These are phyloP conservation scores for Thelonectria discophora DNA, from an alignment of 2,329 filamentous ascomycete genomes.

Conservation along the genomic window DNA sequence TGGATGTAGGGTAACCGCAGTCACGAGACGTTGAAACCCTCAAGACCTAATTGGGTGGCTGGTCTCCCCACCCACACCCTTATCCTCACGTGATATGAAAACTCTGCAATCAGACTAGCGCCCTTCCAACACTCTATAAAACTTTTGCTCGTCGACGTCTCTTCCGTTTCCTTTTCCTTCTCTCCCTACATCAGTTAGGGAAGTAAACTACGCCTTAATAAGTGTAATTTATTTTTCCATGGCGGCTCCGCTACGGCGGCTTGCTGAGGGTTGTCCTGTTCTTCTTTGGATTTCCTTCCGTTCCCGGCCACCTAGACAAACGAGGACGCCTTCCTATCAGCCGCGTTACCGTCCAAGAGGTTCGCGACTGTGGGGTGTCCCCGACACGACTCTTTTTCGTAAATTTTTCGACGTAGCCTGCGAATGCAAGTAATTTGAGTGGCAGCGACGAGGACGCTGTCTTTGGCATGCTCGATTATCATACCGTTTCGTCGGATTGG, in stretches of 20 bases:
- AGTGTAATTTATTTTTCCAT: constrained; percentile 56
- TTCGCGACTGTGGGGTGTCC: constrained; percentile 63
- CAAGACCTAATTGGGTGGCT: background rate
- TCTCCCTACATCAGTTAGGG: constrained; percentile 56
- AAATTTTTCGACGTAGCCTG: background rate
- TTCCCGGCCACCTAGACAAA: constrained; percentile 63
- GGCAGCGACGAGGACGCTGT: no score
- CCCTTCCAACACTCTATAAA: background rate
- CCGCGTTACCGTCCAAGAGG: constrained; percentile 50
- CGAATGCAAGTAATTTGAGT: background rate
- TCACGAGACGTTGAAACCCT: background rate
- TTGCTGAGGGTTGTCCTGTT: constrained; percentile 62
- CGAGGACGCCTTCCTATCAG: constrained; percentile 59
- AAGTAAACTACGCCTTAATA: constrained; percentile 59
- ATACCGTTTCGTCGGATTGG: no score
- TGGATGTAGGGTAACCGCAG: background rate
- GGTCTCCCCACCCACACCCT: background rate
- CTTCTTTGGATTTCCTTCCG: constrained; percentile 63
- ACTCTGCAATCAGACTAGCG: background rate
- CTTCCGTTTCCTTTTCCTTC: constrained; percentile 36
- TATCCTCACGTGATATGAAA: background rate
- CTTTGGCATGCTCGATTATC: no score
- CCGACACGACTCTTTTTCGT: constrained; percentile 48
- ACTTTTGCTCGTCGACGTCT: background rate
- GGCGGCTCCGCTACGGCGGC: constrained; percentile 64